phyloP scores from a whole-genome alignment of 1,284 basidiomycete species.

The Pyrrhoderma lamaoense region DNA sequence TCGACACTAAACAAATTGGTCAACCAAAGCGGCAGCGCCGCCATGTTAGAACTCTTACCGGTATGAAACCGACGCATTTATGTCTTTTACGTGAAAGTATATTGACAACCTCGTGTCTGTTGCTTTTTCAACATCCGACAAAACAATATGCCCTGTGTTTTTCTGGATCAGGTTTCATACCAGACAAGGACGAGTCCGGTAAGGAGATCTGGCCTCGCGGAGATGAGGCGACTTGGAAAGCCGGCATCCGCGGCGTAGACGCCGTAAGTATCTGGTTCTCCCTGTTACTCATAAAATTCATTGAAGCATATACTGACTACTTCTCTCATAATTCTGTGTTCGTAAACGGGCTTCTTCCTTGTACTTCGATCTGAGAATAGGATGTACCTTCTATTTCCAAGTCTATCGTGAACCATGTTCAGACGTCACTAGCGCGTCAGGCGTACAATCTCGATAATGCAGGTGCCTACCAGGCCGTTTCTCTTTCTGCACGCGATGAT shows the following conservation, averaged over 20 bases:
- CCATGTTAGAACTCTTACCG: constrained; percentile 70
- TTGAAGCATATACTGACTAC: too few relatives aligned
- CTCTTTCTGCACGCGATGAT: constrained; percentile 78
- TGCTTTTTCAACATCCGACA: constrained; percentile 2
- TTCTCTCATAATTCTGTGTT: too few relatives aligned
- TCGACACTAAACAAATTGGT: constrained; percentile 62
- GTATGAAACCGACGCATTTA: constrained; percentile 31
- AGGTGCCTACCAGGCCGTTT: constrained; percentile 75
- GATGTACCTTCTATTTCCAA: constrained; percentile 65
- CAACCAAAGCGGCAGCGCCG: constrained; percentile 46
- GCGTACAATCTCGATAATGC: constrained; percentile 81
- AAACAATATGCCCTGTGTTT: background rate
- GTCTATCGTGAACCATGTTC: constrained; percentile 79
- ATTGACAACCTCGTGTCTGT: background rate
- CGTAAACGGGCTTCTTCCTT: too few relatives aligned
- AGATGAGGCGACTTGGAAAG: constrained; percentile 76
- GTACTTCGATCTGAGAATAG: constrained; percentile 24
- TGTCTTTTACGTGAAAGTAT: background rate
- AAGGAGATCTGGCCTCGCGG: constrained; percentile 83
- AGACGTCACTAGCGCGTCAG: constrained; percentile 82
- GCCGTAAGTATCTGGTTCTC: constrained; percentile 36
- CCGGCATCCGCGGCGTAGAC: constrained; percentile 50
- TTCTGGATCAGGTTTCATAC: constrained; percentile 52
- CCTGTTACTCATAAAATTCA: too few relatives aligned
- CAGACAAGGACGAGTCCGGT: constrained; percentile 65